phyloP scores from a whole-genome alignment of 169 alveolate species.

The Neospora caninum region DNA sequence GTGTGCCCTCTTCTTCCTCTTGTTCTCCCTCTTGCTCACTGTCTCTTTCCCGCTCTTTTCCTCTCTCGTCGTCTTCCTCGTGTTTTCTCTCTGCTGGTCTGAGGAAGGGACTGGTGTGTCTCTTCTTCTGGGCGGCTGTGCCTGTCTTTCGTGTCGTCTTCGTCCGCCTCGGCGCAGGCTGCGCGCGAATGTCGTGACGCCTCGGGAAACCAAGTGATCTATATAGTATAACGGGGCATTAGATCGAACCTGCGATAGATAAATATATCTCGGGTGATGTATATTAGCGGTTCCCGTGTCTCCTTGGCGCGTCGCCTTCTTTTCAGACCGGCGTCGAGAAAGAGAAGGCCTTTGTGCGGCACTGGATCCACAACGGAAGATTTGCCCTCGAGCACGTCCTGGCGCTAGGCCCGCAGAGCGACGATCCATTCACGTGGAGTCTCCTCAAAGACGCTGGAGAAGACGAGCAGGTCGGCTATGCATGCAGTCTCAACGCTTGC shows the following conservation, averaged over 20 bases:
- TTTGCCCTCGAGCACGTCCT: not conserved
- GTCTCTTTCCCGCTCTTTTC: not conserved
- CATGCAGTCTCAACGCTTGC: no score
- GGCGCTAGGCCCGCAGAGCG: not conserved
- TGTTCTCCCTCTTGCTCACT: not conserved
- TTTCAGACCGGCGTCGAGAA: not conserved
- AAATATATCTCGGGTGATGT: no score
- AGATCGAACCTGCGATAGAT: not conserved
- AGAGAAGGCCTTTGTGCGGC: not conserved
- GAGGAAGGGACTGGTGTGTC: not conserved
- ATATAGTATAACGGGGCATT: not conserved
- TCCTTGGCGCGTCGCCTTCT: not conserved
- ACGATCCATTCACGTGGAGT: constrained; percentile 9
- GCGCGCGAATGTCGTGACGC: not conserved
- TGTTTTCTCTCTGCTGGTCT: not conserved
- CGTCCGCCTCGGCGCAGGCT: not conserved
- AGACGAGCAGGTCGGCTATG: not conserved
- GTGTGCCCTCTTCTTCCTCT: not conserved
- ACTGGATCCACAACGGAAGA: not conserved
- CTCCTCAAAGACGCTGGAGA: not conserved
- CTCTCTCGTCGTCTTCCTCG: not conserved
- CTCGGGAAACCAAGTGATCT: not conserved
- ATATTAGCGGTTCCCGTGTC: no score
- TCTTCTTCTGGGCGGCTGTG: not conserved
- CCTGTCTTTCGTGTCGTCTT: not conserved